phyloP scores from a whole-genome alignment of 441 rosid species.

The Erodium trifolium region DNA sequence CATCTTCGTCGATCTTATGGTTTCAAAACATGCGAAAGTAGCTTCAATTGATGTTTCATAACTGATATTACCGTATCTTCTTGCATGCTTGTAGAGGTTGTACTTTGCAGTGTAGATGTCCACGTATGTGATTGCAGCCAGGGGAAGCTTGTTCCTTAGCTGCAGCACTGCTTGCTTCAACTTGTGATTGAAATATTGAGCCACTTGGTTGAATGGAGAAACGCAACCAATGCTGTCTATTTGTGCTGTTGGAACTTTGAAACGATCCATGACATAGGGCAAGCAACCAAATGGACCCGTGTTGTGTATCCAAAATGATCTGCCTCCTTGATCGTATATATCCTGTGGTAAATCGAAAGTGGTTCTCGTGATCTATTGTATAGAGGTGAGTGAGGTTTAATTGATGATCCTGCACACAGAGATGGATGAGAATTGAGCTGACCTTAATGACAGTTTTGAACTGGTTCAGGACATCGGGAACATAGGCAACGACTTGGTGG shows the following conservation, averaged over 20 bases:
- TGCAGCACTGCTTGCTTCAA: conserved; percentile 35
- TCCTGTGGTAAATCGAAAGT: conserved; percentile 21
- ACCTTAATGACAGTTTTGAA: conserved; percentile 41
- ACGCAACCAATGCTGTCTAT: conserved; percentile 54
- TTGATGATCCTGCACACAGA: too few species aligned
- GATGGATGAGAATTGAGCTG: neutral
- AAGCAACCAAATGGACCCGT: conserved; percentile 84
- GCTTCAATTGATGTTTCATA: neutral
- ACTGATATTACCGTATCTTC: conserved; percentile 29
- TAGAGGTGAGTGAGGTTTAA: too few species aligned
- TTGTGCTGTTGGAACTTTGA: conserved; percentile 29
- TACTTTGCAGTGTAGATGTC: conserved; percentile 53
- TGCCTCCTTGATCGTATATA: conserved; percentile 48
- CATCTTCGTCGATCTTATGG: too few species aligned
- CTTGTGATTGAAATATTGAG: conserved; percentile 39
- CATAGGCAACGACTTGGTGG: conserved; percentile 33
- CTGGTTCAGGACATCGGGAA: conserved; percentile 47
- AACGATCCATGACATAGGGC: conserved; percentile 42
- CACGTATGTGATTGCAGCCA: conserved; percentile 47
- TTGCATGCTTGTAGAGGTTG: conserved; percentile 31
- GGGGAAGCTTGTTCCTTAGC: conserved; percentile 31
- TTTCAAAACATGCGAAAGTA: neutral
- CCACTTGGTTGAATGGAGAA: conserved; percentile 43
- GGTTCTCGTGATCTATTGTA: neutral
- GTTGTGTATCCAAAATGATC: conserved; percentile 74